Base-by-base conservation (phyloP, 2,329 filamentous ascomycete genomes). In the Ceratocystis colombiana region DNA sequence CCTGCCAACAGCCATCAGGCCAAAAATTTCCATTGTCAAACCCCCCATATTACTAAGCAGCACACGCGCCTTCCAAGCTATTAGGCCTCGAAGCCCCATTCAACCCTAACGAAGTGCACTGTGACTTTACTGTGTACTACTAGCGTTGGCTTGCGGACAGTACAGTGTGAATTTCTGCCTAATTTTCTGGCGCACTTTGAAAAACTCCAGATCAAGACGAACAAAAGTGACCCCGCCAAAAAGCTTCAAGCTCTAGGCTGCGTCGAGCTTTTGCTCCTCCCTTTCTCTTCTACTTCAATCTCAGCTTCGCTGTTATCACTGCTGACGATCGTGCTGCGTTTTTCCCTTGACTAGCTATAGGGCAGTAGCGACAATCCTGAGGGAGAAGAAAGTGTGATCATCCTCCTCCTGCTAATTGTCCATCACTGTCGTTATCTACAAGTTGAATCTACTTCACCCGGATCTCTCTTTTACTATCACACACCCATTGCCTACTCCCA, bases 211-310 rank as follows among this genome's bases (percentile, higher is more conserved):
- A 41, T 41, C 37, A 41, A 41, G 53, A 25, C 22, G 15, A 12
- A 4, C 22, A 57, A 25, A 57, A 57, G 53, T 22, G 30, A 57
- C 53, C 53, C 53, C 53, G 53, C 53, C 53, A 57, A 57, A 57
- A 57, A 57, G 53, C 53, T 57, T 30, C 30, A 57, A 57, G 53
- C 53, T 57, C 10, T 22, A 17, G 22, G 15, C 5, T 4, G 22
- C 7, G 8, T 10, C 22, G 53, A 15, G 22, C 10, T 30, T 33
- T n/a, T 57, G 5, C 17, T 48, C 20, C 17, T 30, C 17, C 1
- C 7, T 7, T 57, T 57, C 12, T 57, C 17, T 57, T 33, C 22
- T 30, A 12, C 53, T 57, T 57, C 10, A 12, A 15, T 57, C 28
- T 30, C 12, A 25, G 20, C 7, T 48, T 17, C 45, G 20, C 17